Evolutionary conservation across 805 yeast species (phyloP).

Genomic region (Metschnikowia santaceciliae): DNA sequence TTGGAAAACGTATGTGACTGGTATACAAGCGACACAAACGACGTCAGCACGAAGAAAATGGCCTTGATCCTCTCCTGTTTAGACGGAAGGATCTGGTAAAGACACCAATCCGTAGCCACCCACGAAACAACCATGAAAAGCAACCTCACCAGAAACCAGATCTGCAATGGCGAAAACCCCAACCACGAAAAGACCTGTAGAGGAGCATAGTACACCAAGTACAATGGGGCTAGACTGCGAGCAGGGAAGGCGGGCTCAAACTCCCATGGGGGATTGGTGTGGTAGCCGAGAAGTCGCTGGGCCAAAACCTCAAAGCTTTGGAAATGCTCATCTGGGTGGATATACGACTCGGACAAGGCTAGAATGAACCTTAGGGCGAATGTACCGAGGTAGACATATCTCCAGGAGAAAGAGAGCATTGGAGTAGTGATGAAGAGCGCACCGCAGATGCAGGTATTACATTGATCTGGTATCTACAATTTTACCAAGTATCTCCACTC

Average conservation of each 20-base stretch:
- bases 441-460: not conserved
- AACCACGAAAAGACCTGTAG: constrained; percentile 32
- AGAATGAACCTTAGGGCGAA: constrained; percentile 50
- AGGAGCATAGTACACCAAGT: constrained; percentile 67
- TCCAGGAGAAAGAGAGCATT: constrained; percentile 33
- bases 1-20: constrained; percentile 92
- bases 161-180: constrained; percentile 42
- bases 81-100: constrained; percentile 46
- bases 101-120: constrained; percentile 37
- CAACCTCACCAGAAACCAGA: constrained; percentile 53
- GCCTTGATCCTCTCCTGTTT: constrained; percentile 49
- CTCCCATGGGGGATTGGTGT: constrained; percentile 76
- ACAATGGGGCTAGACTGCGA: constrained; percentile 67
- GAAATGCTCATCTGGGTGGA: constrained; percentile 97
- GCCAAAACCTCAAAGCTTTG: constrained; percentile 81
- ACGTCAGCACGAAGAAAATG: constrained; percentile 46
- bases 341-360: constrained; percentile 71
- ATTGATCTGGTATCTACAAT: not conserved
- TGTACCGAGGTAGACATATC: constrained; percentile 42
- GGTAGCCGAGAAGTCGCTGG: constrained; percentile 40
- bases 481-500: too few relatives aligned
- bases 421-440: not conserved
- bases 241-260: constrained; percentile 55
- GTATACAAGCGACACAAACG: constrained; percentile 70
- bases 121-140: constrained; percentile 40